phyloP scores from a whole-genome alignment of 164 flowering plant genomes.

The Vitis cinerea region DNA sequence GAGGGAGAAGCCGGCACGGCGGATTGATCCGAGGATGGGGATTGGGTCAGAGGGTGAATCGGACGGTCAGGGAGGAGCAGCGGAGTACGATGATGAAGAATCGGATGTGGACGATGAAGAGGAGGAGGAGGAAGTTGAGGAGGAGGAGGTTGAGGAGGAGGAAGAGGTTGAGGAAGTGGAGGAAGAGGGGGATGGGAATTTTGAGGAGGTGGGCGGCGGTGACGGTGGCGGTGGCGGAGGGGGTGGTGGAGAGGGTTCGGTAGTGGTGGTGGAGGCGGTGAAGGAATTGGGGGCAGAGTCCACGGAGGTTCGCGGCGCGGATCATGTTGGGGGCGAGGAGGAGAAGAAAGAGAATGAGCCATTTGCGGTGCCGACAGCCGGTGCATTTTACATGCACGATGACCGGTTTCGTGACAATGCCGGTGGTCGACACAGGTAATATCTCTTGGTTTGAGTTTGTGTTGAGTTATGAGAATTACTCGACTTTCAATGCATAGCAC shows the following conservation, averaged over 20 bases:
- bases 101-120: slow-evolving; percentile 28
- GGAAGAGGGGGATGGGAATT: slow-evolving; percentile 5
- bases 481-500: no score
- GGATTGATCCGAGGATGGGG: slow-evolving; percentile 33
- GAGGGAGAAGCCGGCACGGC: slow-evolving; percentile 14
- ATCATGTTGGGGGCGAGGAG: slow-evolving; percentile 28
- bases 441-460: slow-evolving; percentile 2
- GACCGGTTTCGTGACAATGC: slow-evolving; percentile 83
- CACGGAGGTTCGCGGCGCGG: slow-evolving; percentile 4
- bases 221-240: slow-evolving; percentile 18
- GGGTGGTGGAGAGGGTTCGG: not conserved
- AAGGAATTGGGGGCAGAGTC: slow-evolving; percentile 12
- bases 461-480: not conserved
- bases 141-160: slow-evolving; percentile 16
- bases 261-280: slow-evolving; percentile 12
- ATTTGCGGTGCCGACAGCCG: slow-evolving; percentile 91
- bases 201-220: slow-evolving; percentile 6
- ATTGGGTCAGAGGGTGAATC: slow-evolving; percentile 69
- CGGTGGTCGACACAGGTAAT: slow-evolving; percentile 73
- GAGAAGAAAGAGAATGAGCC: slow-evolving; percentile 93
- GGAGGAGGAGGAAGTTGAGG: slow-evolving; percentile 34
- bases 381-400: slow-evolving; percentile 99
- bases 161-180: slow-evolving; percentile 17
- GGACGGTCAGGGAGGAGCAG: slow-evolving; percentile 80
- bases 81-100: slow-evolving; percentile 58